phyloP scores from a whole-genome alignment of 208 protist species.

The Wallacemonas sp. region DNA sequence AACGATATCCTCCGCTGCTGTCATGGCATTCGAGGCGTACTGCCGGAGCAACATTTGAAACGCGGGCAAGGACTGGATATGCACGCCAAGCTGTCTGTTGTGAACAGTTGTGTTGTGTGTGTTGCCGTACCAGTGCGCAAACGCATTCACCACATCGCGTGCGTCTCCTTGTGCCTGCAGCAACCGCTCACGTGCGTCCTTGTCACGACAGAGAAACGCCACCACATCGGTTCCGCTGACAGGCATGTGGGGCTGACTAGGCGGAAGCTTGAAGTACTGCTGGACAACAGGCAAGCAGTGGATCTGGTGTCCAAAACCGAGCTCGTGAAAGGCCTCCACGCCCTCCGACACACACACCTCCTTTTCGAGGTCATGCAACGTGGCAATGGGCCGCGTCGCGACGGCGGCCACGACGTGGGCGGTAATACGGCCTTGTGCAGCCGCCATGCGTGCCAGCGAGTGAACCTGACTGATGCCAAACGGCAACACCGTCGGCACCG shows the following conservation, averaged over 20 bases:
- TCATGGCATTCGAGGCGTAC: slow-evolving; percentile 16
- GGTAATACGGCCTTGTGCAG: slow-evolving; percentile 54
- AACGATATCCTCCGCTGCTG: slow-evolving; percentile 10
- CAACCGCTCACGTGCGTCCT: slow-evolving; percentile 28
- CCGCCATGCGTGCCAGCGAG: slow-evolving; percentile 40
- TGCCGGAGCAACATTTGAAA: slow-evolving; percentile 51
- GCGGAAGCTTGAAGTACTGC: slow-evolving; percentile 51
- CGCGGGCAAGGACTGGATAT: slow-evolving; percentile 69
- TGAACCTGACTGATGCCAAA: slow-evolving; percentile 64
- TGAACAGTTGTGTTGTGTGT: too few species aligned
- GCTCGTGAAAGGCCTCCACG: slow-evolving; percentile 49
- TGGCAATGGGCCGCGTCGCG: slow-evolving; percentile 70
- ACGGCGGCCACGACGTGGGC: slow-evolving; percentile 50
- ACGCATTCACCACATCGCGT: slow-evolving; percentile 59
- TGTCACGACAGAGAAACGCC: slow-evolving; percentile 53
- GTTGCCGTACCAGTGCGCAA: slow-evolving; percentile 49
- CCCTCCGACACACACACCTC: slow-evolving; percentile 57
- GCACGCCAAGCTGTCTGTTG: slow-evolving; percentile 63
- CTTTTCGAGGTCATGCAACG: slow-evolving; percentile 75
- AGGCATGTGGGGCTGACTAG: slow-evolving; percentile 32
- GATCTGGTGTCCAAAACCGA: slow-evolving; percentile 61
- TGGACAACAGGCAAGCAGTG: slow-evolving; percentile 66
- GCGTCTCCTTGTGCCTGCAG: slow-evolving; percentile 61
- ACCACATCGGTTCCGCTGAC: slow-evolving; percentile 56
- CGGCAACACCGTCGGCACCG: slow-evolving; percentile 39